Conservation (phyloP, 2,329 filamentous ascomycete species). For the Metarhizium anisopliae region DNA sequence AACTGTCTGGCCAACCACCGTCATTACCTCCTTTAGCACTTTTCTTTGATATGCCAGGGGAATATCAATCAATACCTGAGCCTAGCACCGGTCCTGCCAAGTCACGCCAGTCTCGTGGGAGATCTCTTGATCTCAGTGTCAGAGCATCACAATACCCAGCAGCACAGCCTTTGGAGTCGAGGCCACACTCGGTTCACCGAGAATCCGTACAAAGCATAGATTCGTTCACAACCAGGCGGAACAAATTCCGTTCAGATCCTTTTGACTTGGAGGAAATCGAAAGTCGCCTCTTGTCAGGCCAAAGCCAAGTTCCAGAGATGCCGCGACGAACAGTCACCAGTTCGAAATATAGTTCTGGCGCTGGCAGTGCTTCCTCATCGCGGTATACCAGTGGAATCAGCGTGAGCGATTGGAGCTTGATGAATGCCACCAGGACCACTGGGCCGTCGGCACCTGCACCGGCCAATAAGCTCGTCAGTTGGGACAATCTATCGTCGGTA, state of each 20-base stretch:
- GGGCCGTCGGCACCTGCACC: background rate
- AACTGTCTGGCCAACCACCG: constrained; percentile 7
- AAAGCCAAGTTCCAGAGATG: constrained; percentile 11
- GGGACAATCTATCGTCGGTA: background rate
- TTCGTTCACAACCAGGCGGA: constrained; percentile 37
- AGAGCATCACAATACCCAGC: constrained; percentile 16
- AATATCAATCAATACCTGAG: background rate
- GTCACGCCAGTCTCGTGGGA: constrained; percentile 39
- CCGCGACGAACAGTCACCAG: constrained; percentile 14
- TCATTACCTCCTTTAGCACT: constrained; percentile 4
- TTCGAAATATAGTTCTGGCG: constrained; percentile 40
- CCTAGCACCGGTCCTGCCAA: constrained; percentile 22
- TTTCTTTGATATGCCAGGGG: background rate
- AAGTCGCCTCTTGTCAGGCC: constrained; percentile 10
- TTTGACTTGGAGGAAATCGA: constrained; percentile 56
- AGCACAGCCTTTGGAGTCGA: constrained; percentile 25
- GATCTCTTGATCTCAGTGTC: constrained; percentile 25
- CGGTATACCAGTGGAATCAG: constrained; percentile 44
- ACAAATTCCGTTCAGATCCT: constrained; percentile 54
- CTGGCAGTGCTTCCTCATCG: constrained; percentile 24
- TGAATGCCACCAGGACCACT: constrained; percentile 5
- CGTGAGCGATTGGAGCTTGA: constrained; percentile 31
- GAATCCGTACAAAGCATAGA: constrained; percentile 29
- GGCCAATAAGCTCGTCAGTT: background rate
- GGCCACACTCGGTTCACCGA: constrained; percentile 24